These are phyloP conservation scores for Coprinopsis sp. DNA, from an alignment of 768 basidiomycete species.

Conservation along the genomic window DNA sequence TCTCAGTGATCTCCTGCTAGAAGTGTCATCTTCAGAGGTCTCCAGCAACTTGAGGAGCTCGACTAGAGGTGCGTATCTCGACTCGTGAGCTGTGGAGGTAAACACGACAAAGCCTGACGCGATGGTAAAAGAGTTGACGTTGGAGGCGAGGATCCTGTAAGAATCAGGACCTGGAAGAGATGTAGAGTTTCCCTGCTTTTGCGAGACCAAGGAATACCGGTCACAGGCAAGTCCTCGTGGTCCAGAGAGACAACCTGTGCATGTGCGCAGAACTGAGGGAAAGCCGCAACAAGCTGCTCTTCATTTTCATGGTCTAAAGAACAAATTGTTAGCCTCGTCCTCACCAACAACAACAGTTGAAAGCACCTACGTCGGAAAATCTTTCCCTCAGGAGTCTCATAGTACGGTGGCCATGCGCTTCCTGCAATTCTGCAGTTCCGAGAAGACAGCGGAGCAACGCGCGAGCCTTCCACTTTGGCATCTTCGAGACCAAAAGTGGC, in stretches of 20 bases:
- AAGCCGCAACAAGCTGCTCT: slow-evolving; percentile 24
- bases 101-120: slow-evolving; percentile 78
- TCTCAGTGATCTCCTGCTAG: slow-evolving; percentile 23
- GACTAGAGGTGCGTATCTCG: slow-evolving; percentile 61
- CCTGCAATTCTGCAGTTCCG: slow-evolving; percentile 47
- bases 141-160: slow-evolving; percentile 37
- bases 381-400: slow-evolving; percentile 43
- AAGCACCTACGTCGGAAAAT: slow-evolving; percentile 41
- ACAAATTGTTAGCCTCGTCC: background rate
- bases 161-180: slow-evolving; percentile 27
- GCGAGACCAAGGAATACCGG: slow-evolving; percentile 60
- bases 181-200: slow-evolving; percentile 58
- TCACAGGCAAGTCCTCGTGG: slow-evolving; percentile 11
- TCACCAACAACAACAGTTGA: background rate
- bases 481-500: slow-evolving; percentile 23
- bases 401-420: slow-evolving; percentile 25
- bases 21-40: slow-evolving; percentile 19
- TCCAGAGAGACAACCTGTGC: slow-evolving; percentile 27
- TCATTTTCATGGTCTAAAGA: background rate
- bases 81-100: slow-evolving; percentile 79
- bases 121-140: slow-evolving; percentile 67
- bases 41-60: slow-evolving; percentile 21
- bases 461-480: slow-evolving; percentile 3
- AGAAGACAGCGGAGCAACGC: slow-evolving; percentile 26
- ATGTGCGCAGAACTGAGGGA: slow-evolving; percentile 60